phyloP scores from a whole-genome alignment of 352 stramenopile genomes.

The Phytophthora ohioensis region DNA sequence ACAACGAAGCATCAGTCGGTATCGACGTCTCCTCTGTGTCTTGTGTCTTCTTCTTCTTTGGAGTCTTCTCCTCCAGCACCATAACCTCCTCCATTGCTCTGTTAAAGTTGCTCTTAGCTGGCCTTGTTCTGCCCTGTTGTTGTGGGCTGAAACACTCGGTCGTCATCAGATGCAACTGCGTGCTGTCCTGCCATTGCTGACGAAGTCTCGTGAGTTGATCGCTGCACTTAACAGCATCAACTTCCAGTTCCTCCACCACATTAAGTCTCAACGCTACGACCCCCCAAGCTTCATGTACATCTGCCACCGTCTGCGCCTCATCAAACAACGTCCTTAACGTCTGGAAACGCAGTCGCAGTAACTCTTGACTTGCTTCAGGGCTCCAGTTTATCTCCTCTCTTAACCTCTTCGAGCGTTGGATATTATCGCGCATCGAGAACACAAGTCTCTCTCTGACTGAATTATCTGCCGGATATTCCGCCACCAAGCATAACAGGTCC shows the following conservation, averaged over 20 bases:
- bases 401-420: slow-evolving; percentile 28
- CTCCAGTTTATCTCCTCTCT: slow-evolving; percentile 20
- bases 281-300: slow-evolving; percentile 43
- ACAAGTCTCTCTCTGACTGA: slow-evolving; percentile 1
- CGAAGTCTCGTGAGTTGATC: slow-evolving; percentile 35
- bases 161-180: slow-evolving; percentile 38
- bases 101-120: slow-evolving; percentile 12
- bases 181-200: slow-evolving; percentile 36
- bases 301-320: slow-evolving; percentile 35
- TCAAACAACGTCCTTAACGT: slow-evolving; percentile 31
- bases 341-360: slow-evolving; percentile 36
- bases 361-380: slow-evolving; percentile 26
- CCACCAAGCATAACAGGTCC: slow-evolving; percentile 4
- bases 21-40: neutral
- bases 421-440: slow-evolving; percentile 30
- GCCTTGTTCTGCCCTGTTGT: neutral
- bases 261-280: slow-evolving; percentile 26
- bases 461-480: slow-evolving; percentile 11
- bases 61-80: neutral
- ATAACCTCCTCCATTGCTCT: slow-evolving; percentile 16
- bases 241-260: neutral
- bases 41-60: slow-evolving; percentile 20
- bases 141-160: slow-evolving; percentile 29
- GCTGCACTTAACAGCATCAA: slow-evolving; percentile 36
- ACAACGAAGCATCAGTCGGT: neutral